Evolutionary conservation across 495 filamentous ascomycete species (phyloP).

Genomic region (Cercophora scortea): DNA sequence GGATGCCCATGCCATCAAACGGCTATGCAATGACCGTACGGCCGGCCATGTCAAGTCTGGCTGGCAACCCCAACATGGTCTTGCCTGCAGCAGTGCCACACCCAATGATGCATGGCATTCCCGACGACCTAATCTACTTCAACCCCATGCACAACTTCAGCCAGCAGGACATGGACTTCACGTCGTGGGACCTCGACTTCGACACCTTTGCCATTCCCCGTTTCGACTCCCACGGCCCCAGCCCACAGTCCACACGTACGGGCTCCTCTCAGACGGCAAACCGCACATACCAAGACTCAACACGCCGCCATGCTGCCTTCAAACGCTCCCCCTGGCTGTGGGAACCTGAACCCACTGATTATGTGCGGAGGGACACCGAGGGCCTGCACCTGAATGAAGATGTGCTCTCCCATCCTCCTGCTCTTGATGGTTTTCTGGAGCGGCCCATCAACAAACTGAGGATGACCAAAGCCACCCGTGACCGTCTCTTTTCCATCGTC

Average conservation of each 20-base stretch:
- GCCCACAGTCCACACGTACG: conserved; percentile 7
- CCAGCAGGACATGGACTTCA: conserved; percentile 15
- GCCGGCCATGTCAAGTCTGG: too few species aligned
- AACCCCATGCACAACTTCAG: conserved; percentile 8
- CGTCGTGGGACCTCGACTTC: conserved; percentile 13
- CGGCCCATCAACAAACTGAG: conserved; percentile 7
- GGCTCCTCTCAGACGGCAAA: conserved; percentile 1
- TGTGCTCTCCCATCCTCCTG: conserved; percentile 1
- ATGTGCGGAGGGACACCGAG: conserved; percentile 13
- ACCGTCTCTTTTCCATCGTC: conserved; percentile 14
- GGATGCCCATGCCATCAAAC: too few species aligned
- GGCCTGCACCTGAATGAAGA: conserved; percentile 8
- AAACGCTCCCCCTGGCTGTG: conserved; percentile 18
- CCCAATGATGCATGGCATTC: conserved; percentile 3
- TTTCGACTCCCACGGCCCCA: conserved; percentile 7
- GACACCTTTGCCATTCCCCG: conserved; percentile 9
- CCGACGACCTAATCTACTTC: conserved; percentile 6
- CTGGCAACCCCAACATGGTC: neutral
- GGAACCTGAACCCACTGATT: conserved; percentile 12
- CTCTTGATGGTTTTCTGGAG: neutral
- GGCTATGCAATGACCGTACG: too few species aligned
- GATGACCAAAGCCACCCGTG: conserved; percentile 7
- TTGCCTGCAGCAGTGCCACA: neutral
- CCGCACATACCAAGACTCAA: conserved; percentile 1
- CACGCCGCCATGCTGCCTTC: conserved; percentile 14